These are phyloP conservation scores for Aspergillus ellipticus DNA, from an alignment of 495 filamentous ascomycete genomes.

Conservation along the genomic window DNA sequence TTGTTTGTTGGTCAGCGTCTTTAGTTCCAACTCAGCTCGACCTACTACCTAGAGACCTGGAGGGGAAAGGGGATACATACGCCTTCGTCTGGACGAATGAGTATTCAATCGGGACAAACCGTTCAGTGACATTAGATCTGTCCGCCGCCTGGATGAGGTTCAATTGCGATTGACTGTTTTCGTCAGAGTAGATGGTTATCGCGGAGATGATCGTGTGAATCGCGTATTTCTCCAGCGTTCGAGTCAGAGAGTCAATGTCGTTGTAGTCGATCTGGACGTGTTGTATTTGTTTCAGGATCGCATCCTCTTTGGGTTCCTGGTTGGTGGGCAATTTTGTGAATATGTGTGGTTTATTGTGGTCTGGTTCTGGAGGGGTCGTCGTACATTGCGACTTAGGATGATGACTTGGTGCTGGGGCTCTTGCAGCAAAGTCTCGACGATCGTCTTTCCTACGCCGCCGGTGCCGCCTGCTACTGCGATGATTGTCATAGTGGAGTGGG, in stretches of 20 bases:
- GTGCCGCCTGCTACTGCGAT: constrained; percentile 55
- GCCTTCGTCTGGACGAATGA: constrained; percentile 37
- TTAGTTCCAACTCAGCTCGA: too few relatives aligned
- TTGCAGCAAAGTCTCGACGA: constrained; percentile 43
- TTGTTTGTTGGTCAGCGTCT: background rate
- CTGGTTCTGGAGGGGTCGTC: background rate
- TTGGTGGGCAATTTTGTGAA: background rate
- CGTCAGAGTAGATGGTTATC: constrained; percentile 34
- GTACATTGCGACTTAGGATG: constrained; percentile 39
- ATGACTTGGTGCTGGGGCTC: constrained; percentile 38
- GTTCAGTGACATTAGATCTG: constrained; percentile 35
- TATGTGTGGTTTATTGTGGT: background rate
- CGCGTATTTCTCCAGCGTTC: constrained; percentile 40
- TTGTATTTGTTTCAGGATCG: constrained; percentile 4
- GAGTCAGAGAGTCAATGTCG: constrained; percentile 32
- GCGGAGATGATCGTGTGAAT: constrained; percentile 52
- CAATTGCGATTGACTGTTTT: constrained; percentile 32
- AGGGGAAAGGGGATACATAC: constrained; percentile 18
- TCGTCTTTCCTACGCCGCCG: constrained; percentile 47
- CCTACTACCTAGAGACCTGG: too few relatives aligned
- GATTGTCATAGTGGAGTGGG: constrained; percentile 30
- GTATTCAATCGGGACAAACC: constrained; percentile 50
- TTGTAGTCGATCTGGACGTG: constrained; percentile 40
- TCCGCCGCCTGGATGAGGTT: constrained; percentile 51
- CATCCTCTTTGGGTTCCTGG: constrained; percentile 9